Percentiles rank a stretch among this genome's conserved stretches.
Evolutionary conservation across 2,329 filamentous ascomycete species (phyloP).

Genomic region (Stemphylium lycopersici): DNA sequence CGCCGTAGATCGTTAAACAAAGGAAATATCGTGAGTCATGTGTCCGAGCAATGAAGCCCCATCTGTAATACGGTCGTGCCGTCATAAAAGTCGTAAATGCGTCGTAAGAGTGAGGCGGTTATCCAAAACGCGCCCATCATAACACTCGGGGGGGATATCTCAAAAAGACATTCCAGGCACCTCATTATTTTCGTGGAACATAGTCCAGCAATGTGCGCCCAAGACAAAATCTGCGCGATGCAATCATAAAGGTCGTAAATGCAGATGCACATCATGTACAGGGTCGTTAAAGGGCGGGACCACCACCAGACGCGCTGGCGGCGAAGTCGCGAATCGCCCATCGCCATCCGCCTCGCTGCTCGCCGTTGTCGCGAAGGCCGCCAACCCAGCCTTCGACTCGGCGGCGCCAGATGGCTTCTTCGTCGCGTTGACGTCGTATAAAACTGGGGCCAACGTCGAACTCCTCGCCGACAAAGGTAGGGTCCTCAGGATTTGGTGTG

Average conservation of each 20-base stretch:
- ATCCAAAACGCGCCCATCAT: slow-evolving; percentile 38
- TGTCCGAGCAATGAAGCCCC: slow-evolving; percentile 19
- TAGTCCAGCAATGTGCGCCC: slow-evolving; percentile 27
- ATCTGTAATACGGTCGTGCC: slow-evolving; percentile 26
- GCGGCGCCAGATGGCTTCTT: slow-evolving; percentile 88
- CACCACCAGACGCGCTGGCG: slow-evolving; percentile 30
- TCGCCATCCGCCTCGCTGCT: slow-evolving; percentile 65
- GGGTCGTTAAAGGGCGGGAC: slow-evolving; percentile 24
- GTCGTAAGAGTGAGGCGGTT: slow-evolving; percentile 46
- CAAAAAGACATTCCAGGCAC: slow-evolving; percentile 30
- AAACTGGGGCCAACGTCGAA: slow-evolving; percentile 98
- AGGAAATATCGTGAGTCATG: slow-evolving; percentile 18
- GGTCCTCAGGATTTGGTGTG: slow-evolving; percentile 34
- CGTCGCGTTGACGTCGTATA: slow-evolving; percentile 83
- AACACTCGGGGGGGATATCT: slow-evolving; percentile 45
- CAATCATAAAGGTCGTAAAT: slow-evolving; percentile 42
- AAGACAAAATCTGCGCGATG: slow-evolving; percentile 32
- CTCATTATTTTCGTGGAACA: slow-evolving; percentile 36
- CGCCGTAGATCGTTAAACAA: slow-evolving; percentile 11
- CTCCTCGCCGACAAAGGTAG: slow-evolving; percentile 79
- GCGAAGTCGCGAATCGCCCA: slow-evolving; percentile 70
- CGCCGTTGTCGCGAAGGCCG: slow-evolving; percentile 55
- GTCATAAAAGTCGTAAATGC: slow-evolving; percentile 38
- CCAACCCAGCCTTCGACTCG: slow-evolving; percentile 87
- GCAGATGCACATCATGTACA: slow-evolving; percentile 22